phyloP scores from a whole-genome alignment of 2,329 filamentous ascomycete genomes.

The Penicillium occitanis region DNA sequence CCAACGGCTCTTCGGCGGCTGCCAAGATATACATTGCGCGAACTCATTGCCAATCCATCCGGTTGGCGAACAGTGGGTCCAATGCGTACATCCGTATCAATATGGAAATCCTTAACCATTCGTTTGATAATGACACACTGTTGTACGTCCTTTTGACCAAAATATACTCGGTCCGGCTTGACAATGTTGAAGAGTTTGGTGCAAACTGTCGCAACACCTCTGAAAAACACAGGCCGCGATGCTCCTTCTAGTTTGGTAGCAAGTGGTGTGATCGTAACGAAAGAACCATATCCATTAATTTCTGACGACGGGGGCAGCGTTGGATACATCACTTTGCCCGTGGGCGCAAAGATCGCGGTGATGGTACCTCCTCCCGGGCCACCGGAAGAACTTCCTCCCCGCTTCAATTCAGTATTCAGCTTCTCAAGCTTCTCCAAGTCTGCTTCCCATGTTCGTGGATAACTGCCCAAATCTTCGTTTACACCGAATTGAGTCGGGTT shows the following conservation, averaged over 20 bases:
- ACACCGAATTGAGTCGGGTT: constrained; percentile 96
- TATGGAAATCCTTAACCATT: constrained; percentile 83
- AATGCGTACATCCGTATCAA: constrained; percentile 73
- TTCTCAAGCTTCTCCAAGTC: constrained; percentile 67
- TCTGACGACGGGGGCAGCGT: constrained; percentile 71
- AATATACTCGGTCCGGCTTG: constrained; percentile 76
- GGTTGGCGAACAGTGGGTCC: constrained; percentile 71
- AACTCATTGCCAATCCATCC: constrained; percentile 88
- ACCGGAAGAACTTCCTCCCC: constrained; percentile 12
- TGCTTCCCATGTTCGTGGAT: constrained; percentile 83
- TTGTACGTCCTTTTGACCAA: constrained; percentile 97
- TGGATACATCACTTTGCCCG: constrained; percentile 83
- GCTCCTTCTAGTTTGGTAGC: constrained; percentile 78
- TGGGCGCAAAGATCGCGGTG: constrained; percentile 82
- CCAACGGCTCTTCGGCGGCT: constrained; percentile 68
- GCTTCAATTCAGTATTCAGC: constrained; percentile 68
- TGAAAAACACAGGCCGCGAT: constrained; percentile 89
- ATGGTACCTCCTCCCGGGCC: constrained; percentile 58
- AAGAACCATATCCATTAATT: constrained; percentile 75
- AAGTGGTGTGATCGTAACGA: constrained; percentile 86
- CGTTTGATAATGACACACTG: constrained; percentile 87
- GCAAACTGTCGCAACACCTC: constrained; percentile 93
- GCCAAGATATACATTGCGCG: constrained; percentile 90
- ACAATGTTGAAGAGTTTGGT: constrained; percentile 90
- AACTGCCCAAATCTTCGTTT: constrained; percentile 81